Conservation (phyloP, 768 basidiomycete genomes). For the Steccherinum ochraceum region DNA sequence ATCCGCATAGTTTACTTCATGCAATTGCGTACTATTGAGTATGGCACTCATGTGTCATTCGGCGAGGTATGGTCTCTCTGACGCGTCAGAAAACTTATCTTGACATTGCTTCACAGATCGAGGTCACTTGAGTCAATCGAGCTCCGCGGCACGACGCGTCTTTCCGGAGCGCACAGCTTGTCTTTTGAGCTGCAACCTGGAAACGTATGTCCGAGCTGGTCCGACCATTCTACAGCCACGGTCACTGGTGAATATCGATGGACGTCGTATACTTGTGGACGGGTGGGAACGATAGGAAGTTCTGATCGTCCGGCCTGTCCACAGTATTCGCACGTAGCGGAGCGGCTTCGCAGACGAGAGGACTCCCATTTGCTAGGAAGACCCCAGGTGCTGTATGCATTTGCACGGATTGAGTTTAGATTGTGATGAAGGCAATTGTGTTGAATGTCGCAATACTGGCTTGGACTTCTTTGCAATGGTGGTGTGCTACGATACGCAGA, state of each 20-base stretch:
- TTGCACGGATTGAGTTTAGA: not conserved
- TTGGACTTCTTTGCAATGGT: not conserved
- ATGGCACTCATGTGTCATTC: no score
- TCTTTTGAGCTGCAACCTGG: no score
- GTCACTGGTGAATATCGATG: not conserved
- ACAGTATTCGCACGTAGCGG: no score
- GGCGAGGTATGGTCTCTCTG: no score
- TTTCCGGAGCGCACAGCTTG: no score
- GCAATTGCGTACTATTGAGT: slow-evolving; percentile 84
- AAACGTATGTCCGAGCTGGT: no score
- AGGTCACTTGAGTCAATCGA: no score
- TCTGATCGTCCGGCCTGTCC: not conserved
- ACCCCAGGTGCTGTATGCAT: not conserved
- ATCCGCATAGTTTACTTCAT: slow-evolving; percentile 89
- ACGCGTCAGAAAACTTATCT: no score
- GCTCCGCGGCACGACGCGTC: no score
- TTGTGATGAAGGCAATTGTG: not conserved
- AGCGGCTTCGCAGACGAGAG: not conserved
- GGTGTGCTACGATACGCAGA: not conserved
- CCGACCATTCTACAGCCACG: no score
- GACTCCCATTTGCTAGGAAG: not conserved
- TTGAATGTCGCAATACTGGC: not conserved
- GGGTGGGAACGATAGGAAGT: not conserved
- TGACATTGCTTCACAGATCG: no score
- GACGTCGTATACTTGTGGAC: no score